Evolutionary conservation across 768 basidiomycete genomes (phyloP).

Genomic region (Terana coerulea): DNA sequence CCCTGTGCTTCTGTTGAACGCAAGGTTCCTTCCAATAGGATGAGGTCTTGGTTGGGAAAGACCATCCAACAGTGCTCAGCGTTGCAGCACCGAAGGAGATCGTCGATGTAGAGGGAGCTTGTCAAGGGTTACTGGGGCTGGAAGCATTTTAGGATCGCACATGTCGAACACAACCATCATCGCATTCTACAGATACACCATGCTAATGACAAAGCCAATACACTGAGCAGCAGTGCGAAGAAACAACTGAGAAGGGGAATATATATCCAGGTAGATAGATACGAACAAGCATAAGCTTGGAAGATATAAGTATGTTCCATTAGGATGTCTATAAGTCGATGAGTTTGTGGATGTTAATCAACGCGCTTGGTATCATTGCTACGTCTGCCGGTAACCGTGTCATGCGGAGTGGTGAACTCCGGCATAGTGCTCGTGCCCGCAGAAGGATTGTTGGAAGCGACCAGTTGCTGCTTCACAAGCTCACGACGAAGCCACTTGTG

Average conservation of each 20-base stretch:
- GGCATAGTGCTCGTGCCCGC: not conserved
- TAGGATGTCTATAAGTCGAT: no score
- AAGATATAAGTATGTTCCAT: no score
- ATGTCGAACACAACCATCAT: not conserved
- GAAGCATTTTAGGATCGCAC: slow-evolving; percentile 37
- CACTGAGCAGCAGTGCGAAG: no score
- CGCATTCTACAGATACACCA: no score
- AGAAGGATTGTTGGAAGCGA: slow-evolving; percentile 1
- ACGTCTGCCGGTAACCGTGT: not conserved
- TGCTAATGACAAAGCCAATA: no score
- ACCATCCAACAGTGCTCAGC: slow-evolving; percentile 60
- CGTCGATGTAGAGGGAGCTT: slow-evolving; percentile 75
- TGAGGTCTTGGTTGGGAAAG: slow-evolving; percentile 65
- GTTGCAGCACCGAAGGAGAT: slow-evolving; percentile 84
- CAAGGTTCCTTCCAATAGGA: slow-evolving; percentile 43
- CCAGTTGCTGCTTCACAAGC: slow-evolving; percentile 6
- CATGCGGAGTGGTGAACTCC: not conserved
- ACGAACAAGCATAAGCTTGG: no score
- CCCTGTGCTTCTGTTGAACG: slow-evolving; percentile 7
- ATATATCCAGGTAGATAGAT: no score
- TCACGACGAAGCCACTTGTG: slow-evolving; percentile 69
- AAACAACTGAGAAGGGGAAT: no score
- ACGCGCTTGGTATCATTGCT: not conserved
- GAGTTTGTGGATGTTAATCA: not conserved
- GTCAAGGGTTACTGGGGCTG: slow-evolving; percentile 68